These are phyloP conservation scores for Yamadazyma membranifaciens DNA, from an alignment of 1,139 yeast species.

Conservation along the genomic window DNA sequence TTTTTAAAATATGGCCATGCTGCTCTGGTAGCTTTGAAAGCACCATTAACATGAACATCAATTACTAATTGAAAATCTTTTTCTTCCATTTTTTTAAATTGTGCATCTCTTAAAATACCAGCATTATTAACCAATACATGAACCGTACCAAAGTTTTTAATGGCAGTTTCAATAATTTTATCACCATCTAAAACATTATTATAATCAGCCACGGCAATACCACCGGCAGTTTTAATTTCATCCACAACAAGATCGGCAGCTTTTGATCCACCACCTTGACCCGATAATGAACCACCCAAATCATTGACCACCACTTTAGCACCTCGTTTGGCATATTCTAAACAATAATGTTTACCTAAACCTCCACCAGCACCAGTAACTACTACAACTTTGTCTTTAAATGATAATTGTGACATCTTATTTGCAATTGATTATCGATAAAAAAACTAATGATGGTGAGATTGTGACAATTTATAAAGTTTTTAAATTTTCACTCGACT, in stretches of 20 bases:
- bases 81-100: constrained; percentile 79
- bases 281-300: constrained; percentile 79
- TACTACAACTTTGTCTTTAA: constrained; percentile 81
- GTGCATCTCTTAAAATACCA: constrained; percentile 80
- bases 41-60: constrained; percentile 88
- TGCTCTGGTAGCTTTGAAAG: constrained; percentile 80
- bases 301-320: constrained; percentile 94
- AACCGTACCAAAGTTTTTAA: constrained; percentile 82
- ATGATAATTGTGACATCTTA: constrained; percentile 41
- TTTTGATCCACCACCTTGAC: constrained; percentile 60
- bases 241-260: constrained; percentile 91
- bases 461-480: constrained; percentile 1
- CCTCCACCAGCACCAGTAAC: constrained; percentile 99
- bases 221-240: constrained; percentile 75
- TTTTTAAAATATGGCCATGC: constrained; percentile 91
- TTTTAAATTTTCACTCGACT: constrained; percentile 4
- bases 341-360: constrained; percentile 83
- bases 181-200: constrained; percentile 90
- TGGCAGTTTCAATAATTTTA: constrained; percentile 81
- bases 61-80: constrained; percentile 77
- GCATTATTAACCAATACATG: constrained; percentile 93
- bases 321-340: constrained; percentile 85
- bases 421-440: not conserved
- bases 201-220: constrained; percentile 90
- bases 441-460: not conserved